A percentile compares a stretch with the other conserved stretches of the same genome.
These are phyloP conservation scores for Botrytis medusae DNA, from an alignment of 2,329 filamentous ascomycete genomes.

Conservation along the genomic window DNA sequence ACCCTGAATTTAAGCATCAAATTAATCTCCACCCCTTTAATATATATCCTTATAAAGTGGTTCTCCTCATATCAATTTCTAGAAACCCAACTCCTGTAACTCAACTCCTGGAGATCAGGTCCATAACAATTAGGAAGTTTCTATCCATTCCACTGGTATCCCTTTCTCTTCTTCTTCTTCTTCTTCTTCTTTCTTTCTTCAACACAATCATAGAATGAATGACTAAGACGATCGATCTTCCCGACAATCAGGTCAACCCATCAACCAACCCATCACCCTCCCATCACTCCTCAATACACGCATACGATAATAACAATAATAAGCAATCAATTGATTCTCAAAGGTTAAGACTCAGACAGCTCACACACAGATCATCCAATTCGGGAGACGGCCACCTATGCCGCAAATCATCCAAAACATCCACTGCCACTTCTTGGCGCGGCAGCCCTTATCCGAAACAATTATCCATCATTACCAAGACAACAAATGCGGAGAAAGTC, in stretches of 20 bases:
- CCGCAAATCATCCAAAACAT: not conserved
- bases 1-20: not conserved
- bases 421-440: not conserved
- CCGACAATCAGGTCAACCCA: not conserved
- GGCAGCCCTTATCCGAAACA: not conserved
- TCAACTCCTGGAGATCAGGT: not conserved
- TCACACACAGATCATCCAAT: not conserved
- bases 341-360: not conserved
- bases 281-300: not conserved
- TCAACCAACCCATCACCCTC: not conserved
- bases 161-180: not conserved
- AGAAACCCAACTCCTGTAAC: not conserved
- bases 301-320: not conserved
- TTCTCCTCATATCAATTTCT: not conserved
- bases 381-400: not conserved
- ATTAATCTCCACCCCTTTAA: not conserved
- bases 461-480: not conserved
- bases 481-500: not conserved
- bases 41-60: constrained; percentile 2
- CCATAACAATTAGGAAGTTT: too few relatives aligned
- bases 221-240: not conserved
- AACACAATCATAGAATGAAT: too few relatives aligned
- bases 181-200: not conserved
- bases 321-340: not conserved
- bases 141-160: not conserved